Percentiles rank a stretch among this genome's conserved stretches.
Conservation (phyloP, 1,284 basidiomycete genomes). For the Wallemia ichthyophaga region DNA sequence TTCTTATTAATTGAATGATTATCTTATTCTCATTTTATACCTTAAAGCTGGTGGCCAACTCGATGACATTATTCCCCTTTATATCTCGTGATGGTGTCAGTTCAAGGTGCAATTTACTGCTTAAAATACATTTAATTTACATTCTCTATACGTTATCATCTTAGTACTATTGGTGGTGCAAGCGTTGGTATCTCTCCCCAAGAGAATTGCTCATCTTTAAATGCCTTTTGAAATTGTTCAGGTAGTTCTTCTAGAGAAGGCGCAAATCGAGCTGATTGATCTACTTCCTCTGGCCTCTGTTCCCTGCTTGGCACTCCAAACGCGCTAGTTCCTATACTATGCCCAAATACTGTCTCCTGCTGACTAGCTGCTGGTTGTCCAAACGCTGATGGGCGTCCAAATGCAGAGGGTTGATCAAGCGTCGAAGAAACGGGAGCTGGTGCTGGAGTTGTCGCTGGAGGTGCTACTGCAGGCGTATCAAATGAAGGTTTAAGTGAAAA, state of each 20-base stretch:
- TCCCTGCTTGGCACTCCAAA: slow-evolving; percentile 4
- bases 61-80: neutral
- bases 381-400: slow-evolving; percentile 2
- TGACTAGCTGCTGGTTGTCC: slow-evolving; percentile 1
- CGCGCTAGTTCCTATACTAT: slow-evolving; percentile 4
- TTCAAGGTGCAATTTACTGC: too few relatives aligned
- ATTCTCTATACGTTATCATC: slow-evolving; percentile 14
- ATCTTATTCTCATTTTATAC: neutral
- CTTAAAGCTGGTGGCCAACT: neutral
- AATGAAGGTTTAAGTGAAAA: neutral
- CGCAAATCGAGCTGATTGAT: slow-evolving; percentile 6
- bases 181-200: slow-evolving; percentile 44
- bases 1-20: neutral
- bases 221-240: slow-evolving; percentile 26
- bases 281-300: neutral
- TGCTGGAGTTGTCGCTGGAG: too few relatives aligned
- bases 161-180: slow-evolving; percentile 38
- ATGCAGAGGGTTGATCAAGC: too few relatives aligned
- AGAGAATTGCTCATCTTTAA: slow-evolving; percentile 29
- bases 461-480: neutral
- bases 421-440: too few relatives aligned
- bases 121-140: too few relatives aligned
- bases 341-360: slow-evolving; percentile 4
- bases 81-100: neutral
- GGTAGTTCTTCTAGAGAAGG: slow-evolving; percentile 17